Percentiles rank a stretch among this genome's conserved stretches.
Conservation (phyloP, 805 yeast genomes). For the Kazachstania martiniae region DNA sequence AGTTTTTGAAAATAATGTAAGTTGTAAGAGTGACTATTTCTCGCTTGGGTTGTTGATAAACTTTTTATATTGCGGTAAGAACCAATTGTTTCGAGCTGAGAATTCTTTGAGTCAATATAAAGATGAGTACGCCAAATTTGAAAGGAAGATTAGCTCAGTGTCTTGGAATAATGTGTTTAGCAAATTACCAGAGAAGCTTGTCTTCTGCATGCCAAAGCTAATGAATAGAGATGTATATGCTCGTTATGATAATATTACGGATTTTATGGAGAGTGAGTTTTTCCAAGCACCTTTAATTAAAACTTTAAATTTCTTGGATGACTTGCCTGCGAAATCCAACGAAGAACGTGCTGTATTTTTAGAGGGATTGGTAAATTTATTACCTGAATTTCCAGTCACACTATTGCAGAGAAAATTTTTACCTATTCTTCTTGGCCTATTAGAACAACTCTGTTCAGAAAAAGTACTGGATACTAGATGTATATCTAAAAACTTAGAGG, state of each 20-base stretch:
- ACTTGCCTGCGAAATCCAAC: slow-evolving; percentile 59
- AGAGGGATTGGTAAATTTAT: slow-evolving; percentile 44
- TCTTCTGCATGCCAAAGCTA: slow-evolving; percentile 37
- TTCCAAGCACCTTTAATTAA: slow-evolving; percentile 78
- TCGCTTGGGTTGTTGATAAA: slow-evolving; percentile 71
- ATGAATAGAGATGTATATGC: slow-evolving; percentile 45
- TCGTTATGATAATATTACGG: slow-evolving; percentile 38
- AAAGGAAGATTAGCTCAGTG: slow-evolving; percentile 33
- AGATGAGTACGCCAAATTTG: slow-evolving; percentile 41
- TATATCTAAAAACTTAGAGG: slow-evolving; percentile 31
- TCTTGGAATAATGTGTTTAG: slow-evolving; percentile 34
- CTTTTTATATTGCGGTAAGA: slow-evolving; percentile 50
- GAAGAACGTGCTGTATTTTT: slow-evolving; percentile 62
- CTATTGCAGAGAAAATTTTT: slow-evolving; percentile 59
- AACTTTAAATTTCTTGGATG: slow-evolving; percentile 73
- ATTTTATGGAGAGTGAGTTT: slow-evolving; percentile 58
- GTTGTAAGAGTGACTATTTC: slow-evolving; percentile 69
- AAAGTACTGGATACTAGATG: slow-evolving; percentile 33
- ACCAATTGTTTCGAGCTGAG: slow-evolving; percentile 35
- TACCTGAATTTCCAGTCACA: slow-evolving; percentile 48
- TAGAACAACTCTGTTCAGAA: slow-evolving; percentile 29
- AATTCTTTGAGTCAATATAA: slow-evolving; percentile 52
- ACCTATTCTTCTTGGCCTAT: slow-evolving; percentile 49
- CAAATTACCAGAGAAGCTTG: slow-evolving; percentile 49
- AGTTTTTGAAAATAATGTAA: slow-evolving; percentile 50